Evolutionary conservation across 2,329 filamentous ascomycete species (phyloP).

Genomic region (Gyromitra esculenta): DNA sequence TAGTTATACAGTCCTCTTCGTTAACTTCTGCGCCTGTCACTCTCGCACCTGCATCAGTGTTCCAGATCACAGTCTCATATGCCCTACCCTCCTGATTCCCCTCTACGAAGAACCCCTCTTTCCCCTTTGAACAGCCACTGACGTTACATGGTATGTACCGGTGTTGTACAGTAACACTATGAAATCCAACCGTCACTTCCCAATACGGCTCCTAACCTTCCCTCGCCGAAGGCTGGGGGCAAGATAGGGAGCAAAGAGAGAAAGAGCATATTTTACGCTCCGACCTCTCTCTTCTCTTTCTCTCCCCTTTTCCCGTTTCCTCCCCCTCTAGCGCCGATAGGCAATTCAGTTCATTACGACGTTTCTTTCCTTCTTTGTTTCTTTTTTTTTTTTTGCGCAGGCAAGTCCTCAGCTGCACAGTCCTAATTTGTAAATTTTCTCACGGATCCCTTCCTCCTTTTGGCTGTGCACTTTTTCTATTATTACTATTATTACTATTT

Average conservation of each 20-base stretch:
- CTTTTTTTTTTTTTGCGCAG: slow-evolving; percentile 40
- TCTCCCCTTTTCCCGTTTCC: slow-evolving; percentile 30
- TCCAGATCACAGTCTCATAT: slow-evolving; percentile 41
- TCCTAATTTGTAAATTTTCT: slow-evolving; percentile 41
- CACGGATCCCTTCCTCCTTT: slow-evolving; percentile 10
- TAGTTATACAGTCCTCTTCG: not conserved
- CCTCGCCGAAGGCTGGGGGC: slow-evolving; percentile 10
- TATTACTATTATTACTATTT: slow-evolving; percentile 31
- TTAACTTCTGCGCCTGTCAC: slow-evolving; percentile 9
- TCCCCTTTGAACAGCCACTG: slow-evolving; percentile 29
- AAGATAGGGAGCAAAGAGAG: slow-evolving; percentile 13
- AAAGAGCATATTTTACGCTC: slow-evolving; percentile 35
- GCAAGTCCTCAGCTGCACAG: slow-evolving; percentile 45
- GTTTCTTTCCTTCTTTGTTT: slow-evolving; percentile 33
- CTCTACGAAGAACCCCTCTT: slow-evolving; percentile 36
- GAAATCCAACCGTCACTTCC: slow-evolving; percentile 24
- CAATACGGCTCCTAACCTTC: slow-evolving; percentile 23
- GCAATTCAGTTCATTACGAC: slow-evolving; percentile 32
- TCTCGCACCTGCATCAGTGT: slow-evolving; percentile 26
- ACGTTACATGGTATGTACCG: slow-evolving; percentile 25
- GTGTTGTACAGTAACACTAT: slow-evolving; percentile 26
- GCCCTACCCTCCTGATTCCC: slow-evolving; percentile 28
- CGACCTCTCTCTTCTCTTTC: slow-evolving; percentile 27
- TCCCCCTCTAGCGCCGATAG: slow-evolving; percentile 18
- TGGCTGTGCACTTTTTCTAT: not conserved